phyloP scores from a whole-genome alignment of 1,284 basidiomycete species.

The Ustilago tritici region DNA sequence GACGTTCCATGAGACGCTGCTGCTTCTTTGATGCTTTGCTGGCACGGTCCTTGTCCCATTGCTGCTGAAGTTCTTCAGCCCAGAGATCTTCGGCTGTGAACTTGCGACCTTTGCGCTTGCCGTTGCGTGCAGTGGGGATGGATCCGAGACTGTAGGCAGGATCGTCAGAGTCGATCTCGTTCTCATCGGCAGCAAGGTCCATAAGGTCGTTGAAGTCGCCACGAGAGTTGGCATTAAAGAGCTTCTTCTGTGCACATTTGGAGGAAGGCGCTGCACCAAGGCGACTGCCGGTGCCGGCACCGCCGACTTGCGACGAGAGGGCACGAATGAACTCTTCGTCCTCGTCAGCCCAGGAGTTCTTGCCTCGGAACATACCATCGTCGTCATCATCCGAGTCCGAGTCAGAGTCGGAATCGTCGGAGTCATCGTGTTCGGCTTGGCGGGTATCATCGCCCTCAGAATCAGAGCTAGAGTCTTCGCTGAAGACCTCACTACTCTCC shows the following conservation, averaged over 20 bases:
- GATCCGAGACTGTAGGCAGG: slow-evolving; percentile 51
- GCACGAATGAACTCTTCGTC: slow-evolving; percentile 78
- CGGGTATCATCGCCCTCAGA: slow-evolving; percentile 19
- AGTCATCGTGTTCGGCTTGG: slow-evolving; percentile 19
- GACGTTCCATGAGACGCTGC: slow-evolving; percentile 69
- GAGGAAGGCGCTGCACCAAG: slow-evolving; percentile 13
- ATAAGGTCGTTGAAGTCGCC: slow-evolving; percentile 77
- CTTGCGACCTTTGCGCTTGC: slow-evolving; percentile 68
- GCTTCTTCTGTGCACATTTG: slow-evolving; percentile 73
- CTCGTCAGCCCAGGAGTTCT: slow-evolving; percentile 74
- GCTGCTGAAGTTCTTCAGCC: slow-evolving; percentile 76
- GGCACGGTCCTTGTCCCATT: slow-evolving; percentile 69
- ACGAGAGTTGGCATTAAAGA: slow-evolving; percentile 77
- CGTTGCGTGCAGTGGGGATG: slow-evolving; percentile 45
- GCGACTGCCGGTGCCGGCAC: slow-evolving; percentile 41
- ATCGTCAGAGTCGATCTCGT: slow-evolving; percentile 66
- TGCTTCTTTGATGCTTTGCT: slow-evolving; percentile 55
- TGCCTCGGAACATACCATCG: slow-evolving; percentile 67
- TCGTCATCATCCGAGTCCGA: slow-evolving; percentile 53
- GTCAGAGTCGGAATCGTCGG: slow-evolving; percentile 31
- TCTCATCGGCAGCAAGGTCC: slow-evolving; percentile 70
- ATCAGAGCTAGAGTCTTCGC: slow-evolving; percentile 32
- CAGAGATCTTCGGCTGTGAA: slow-evolving; percentile 76
- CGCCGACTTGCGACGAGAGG: slow-evolving; percentile 69
- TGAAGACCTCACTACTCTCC: slow-evolving; percentile 34